Evolutionary conservation across 352 stramenopile species (phyloP).

Genomic region (Blastocystis sp.): DNA sequence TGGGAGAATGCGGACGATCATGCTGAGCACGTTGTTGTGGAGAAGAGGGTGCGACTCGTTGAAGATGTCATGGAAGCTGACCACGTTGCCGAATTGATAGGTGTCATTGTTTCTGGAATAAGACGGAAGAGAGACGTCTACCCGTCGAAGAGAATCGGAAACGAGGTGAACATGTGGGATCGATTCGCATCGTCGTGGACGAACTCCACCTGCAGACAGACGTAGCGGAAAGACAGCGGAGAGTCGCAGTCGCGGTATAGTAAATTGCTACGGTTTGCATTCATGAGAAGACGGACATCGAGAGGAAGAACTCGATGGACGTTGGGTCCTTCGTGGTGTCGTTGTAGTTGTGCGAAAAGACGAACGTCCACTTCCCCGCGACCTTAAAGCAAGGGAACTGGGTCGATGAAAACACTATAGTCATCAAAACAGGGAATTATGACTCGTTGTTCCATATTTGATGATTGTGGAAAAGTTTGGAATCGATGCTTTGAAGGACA

Average conservation of each 20-base stretch:
- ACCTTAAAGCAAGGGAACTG: not conserved
- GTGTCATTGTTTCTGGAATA: not conserved
- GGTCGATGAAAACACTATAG: not conserved
- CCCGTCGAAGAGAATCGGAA: slow-evolving; percentile 20
- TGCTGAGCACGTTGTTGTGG: not conserved
- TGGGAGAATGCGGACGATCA: slow-evolving; percentile 9
- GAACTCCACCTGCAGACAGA: not conserved
- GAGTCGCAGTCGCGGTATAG: too few species aligned
- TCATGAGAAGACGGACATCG: too few species aligned
- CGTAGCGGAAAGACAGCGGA: not conserved
- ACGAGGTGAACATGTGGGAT: slow-evolving; percentile 9
- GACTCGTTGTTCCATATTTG: not conserved
- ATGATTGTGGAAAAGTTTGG: not conserved
- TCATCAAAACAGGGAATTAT: not conserved
- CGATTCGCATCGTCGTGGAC: not conserved
- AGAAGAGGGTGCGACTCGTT: not conserved
- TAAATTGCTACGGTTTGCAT: too few species aligned
- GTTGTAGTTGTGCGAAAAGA: slow-evolving; percentile 39
- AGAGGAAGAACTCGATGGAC: slow-evolving; percentile 4
- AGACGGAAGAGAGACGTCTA: not conserved
- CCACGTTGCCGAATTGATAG: slow-evolving; percentile 20
- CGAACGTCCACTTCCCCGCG: not conserved
- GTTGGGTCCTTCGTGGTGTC: not conserved
- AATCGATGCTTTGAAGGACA: not conserved
- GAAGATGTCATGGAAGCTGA: not conserved